Percentiles rank a stretch among this genome's conserved stretches.
These are phyloP conservation scores for Zygnema cylindricum DNA, from an alignment of 139 green algal species.

Conservation along the genomic window DNA sequence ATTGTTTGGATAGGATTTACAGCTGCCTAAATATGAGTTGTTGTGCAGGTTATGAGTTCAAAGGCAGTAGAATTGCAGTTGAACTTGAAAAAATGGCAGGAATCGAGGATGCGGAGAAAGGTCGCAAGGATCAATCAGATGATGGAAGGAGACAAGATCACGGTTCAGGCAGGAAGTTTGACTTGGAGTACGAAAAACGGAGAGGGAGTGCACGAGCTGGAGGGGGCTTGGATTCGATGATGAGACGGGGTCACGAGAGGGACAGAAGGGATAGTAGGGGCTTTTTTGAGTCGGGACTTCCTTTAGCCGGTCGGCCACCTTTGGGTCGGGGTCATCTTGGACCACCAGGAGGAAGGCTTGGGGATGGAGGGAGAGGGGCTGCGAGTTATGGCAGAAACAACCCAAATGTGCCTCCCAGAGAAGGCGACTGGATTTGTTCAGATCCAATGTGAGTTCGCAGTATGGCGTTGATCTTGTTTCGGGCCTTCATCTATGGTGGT, in stretches of 20 bases:
- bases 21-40: too few relatives aligned
- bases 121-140: not conserved
- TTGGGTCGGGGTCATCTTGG: not conserved
- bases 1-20: too few relatives aligned
- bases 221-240: not conserved
- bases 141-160: not conserved
- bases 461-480: not conserved
- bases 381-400: conserved; percentile 40
- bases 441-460: conserved; percentile 36
- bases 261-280: conserved; percentile 16
- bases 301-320: not conserved
- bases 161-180: not conserved
- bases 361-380: conserved; percentile 16
- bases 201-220: not conserved
- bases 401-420: conserved; percentile 46
- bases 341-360: not conserved
- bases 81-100: not conserved
- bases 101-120: not conserved
- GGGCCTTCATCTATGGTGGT: not conserved
- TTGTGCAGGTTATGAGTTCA: conserved; percentile 38
- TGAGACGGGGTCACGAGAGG: conserved; percentile 1
- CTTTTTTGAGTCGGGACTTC: conserved; percentile 17
- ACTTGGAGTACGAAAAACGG: conserved; percentile 3
- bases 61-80: conserved; percentile 35
- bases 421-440: conserved; percentile 57